Conservation (phyloP, 2,329 filamentous ascomycete species). For the Cladosporium sp. region DNA sequence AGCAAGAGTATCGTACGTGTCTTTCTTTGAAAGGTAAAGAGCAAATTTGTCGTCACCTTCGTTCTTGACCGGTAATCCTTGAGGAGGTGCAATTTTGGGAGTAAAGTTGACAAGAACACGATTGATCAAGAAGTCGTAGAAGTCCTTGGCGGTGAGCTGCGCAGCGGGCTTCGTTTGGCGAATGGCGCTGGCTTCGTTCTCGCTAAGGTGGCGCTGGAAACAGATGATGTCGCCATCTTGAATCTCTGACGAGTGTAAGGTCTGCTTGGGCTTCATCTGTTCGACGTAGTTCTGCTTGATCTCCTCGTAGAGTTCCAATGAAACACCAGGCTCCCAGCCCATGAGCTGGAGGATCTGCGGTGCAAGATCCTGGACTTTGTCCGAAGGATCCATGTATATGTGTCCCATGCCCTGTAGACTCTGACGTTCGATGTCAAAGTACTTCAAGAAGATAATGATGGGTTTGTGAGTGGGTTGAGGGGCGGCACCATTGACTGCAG, state of each 20-base stretch:
- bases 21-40: slow-evolving; percentile 79
- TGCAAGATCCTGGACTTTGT: slow-evolving; percentile 82
- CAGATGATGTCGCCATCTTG: slow-evolving; percentile 97
- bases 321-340: slow-evolving; percentile 74
- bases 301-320: slow-evolving; percentile 83
- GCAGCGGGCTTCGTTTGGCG: slow-evolving; percentile 32
- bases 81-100: slow-evolving; percentile 53
- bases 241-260: slow-evolving; percentile 85
- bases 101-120: slow-evolving; percentile 77
- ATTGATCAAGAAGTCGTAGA: slow-evolving; percentile 91
- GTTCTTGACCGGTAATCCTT: slow-evolving; percentile 35
- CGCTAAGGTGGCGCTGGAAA: slow-evolving; percentile 69
- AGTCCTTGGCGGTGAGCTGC: slow-evolving; percentile 43
- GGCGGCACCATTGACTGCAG: slow-evolving; percentile 44
- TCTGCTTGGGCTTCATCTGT: slow-evolving; percentile 84
- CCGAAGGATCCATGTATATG: slow-evolving; percentile 82
- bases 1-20: slow-evolving; percentile 83
- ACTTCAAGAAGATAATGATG: slow-evolving; percentile 88
- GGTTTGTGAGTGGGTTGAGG: slow-evolving; percentile 45
- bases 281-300: slow-evolving; percentile 99
- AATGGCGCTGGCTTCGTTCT: slow-evolving; percentile 34
- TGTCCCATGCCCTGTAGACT: slow-evolving; percentile 75
- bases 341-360: slow-evolving; percentile 77
- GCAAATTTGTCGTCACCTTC: slow-evolving; percentile 66
- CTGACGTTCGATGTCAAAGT: slow-evolving; percentile 80